A percentile compares a stretch with the other conserved stretches of the same genome.
These are phyloP conservation scores for Stenocarpella maydis DNA, from an alignment of 2,329 filamentous ascomycete species.

Conservation along the genomic window DNA sequence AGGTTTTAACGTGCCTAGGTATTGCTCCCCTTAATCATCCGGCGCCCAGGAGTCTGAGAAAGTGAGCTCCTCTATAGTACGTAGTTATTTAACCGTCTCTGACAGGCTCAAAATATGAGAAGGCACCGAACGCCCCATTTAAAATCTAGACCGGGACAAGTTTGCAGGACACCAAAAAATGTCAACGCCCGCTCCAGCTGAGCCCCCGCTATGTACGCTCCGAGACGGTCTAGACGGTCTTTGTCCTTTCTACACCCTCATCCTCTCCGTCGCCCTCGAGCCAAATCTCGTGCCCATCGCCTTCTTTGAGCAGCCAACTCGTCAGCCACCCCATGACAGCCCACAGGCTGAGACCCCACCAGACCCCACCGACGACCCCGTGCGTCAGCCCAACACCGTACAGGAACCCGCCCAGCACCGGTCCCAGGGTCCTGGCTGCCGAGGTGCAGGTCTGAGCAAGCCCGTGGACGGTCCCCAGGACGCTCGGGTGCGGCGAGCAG, in stretches of 20 bases:
- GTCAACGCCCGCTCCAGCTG: background rate
- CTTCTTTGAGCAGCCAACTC: constrained; percentile 66
- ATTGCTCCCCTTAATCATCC: too few relatives aligned
- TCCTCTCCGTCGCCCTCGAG: constrained; percentile 67
- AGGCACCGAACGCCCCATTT: too few relatives aligned
- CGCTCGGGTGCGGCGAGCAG: constrained; percentile 56
- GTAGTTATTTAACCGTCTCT: too few relatives aligned
- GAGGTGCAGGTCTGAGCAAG: constrained; percentile 66
- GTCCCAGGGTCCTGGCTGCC: constrained; percentile 66
- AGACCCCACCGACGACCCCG: constrained; percentile 66
- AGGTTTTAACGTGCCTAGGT: too few relatives aligned
- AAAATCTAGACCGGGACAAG: too few relatives aligned
- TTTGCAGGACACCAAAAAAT: background rate
- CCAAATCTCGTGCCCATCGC: constrained; percentile 71
- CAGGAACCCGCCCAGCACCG: constrained; percentile 65
- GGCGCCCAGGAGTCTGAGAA: too few relatives aligned
- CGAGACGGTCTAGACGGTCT: background rate
- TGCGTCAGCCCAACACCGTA: constrained; percentile 66
- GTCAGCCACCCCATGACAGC: constrained; percentile 58
- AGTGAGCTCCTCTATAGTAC: too few relatives aligned
- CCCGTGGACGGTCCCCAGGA: constrained; percentile 57
- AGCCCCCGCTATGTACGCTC: too few relatives aligned
- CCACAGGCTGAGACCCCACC: constrained; percentile 62
- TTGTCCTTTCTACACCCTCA: constrained; percentile 38
- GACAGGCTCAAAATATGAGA: too few relatives aligned